Evolutionary conservation across 192 early-diverging fungal genomes (phyloP).

Genomic region (Coemansia sp.): DNA sequence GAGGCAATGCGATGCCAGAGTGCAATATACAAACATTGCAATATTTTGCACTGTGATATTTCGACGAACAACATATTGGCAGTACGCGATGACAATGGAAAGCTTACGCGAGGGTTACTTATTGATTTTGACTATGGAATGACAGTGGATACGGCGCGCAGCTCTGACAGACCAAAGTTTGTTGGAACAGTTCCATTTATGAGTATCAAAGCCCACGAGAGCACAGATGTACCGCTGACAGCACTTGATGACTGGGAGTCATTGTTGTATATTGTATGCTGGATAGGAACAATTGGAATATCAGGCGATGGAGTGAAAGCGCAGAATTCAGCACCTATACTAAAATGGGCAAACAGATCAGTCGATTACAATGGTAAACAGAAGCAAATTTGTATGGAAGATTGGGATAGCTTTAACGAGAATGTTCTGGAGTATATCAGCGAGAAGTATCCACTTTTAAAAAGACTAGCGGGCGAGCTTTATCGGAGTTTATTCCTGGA

Average conservation of each 20-base stretch:
- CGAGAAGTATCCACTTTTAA: background rate
- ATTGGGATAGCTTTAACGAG: background rate
- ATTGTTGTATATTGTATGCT: constrained; percentile 16
- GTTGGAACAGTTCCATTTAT: constrained; percentile 24
- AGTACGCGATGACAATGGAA: background rate
- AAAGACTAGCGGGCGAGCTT: background rate
- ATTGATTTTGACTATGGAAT: constrained; percentile 28
- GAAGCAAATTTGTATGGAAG: too few relatives aligned
- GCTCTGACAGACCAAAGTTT: background rate
- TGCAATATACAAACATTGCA: constrained; percentile 11
- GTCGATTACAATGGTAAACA: too few relatives aligned
- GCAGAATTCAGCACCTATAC: too few relatives aligned
- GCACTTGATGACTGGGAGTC: constrained; percentile 21
- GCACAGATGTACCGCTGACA: background rate
- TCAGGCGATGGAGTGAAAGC: too few relatives aligned
- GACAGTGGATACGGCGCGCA: background rate
- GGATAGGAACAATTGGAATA: constrained; percentile 1
- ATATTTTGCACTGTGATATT: constrained; percentile 22
- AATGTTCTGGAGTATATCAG: too few relatives aligned
- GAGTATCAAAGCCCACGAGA: constrained; percentile 23
- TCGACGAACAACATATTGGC: constrained; percentile 25
- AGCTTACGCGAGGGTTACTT: constrained; percentile 8
- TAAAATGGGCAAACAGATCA: too few relatives aligned
- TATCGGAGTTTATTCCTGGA: background rate
- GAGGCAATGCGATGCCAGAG: constrained; percentile 22